Conservation (phyloP, 2,329 filamentous ascomycete genomes). For the Aspergillaceae sp. region DNA sequence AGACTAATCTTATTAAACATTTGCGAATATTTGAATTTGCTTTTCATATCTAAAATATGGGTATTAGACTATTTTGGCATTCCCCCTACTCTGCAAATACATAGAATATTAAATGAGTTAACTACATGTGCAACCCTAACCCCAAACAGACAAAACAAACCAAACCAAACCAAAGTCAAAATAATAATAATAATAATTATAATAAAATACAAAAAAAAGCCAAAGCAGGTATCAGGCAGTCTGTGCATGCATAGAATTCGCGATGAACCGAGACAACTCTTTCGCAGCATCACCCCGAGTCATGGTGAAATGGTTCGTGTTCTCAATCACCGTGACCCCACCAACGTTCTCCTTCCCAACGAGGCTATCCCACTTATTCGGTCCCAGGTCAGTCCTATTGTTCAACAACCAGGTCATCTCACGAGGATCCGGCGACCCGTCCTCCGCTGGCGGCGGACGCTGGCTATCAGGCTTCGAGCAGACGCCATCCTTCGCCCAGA, state of each 20-base stretch:
- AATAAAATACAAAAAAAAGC: not conserved
- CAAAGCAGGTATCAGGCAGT: conserved; percentile 1
- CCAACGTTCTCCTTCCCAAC: conserved; percentile 29
- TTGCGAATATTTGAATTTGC: no score
- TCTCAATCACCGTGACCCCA: conserved; percentile 19
- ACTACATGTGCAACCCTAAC: no score
- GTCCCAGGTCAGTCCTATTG: conserved; percentile 38
- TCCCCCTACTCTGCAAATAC: no score
- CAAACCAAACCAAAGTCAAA: no score
- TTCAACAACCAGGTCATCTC: conserved; percentile 43
- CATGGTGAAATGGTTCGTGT: conserved; percentile 29
- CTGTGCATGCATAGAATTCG: conserved; percentile 13
- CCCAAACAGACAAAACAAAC: no score
- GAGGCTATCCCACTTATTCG: conserved; percentile 40
- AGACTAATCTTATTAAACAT: no score
- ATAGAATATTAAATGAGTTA: no score
- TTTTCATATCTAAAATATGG: no score
- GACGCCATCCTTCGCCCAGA: conserved; percentile 42
- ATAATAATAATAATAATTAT: no score
- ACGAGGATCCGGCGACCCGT: conserved; percentile 32
- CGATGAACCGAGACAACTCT: conserved; percentile 23
- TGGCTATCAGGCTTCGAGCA: conserved; percentile 34
- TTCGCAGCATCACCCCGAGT: conserved; percentile 22
- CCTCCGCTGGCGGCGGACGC: conserved; percentile 28
- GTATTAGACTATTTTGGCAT: no score